These are phyloP conservation scores for Aspergillus sp. DNA, from an alignment of 2,329 filamentous ascomycete genomes.

Conservation along the genomic window DNA sequence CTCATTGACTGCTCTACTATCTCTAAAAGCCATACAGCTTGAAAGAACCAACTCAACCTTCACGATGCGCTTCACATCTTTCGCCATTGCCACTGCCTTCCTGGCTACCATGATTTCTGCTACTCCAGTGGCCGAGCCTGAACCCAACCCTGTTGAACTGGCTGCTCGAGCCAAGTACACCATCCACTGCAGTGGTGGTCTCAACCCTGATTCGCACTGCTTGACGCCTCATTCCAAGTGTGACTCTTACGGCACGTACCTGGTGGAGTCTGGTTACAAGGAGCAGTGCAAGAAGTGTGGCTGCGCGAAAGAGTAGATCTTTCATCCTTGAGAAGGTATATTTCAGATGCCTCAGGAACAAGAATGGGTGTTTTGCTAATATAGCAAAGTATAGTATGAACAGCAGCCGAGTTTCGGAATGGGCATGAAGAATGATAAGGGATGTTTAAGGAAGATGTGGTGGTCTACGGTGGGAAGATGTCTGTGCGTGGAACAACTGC, in stretches of 20 bases:
- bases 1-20: too few relatives aligned
- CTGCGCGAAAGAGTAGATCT: not conserved
- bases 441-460: too few relatives aligned
- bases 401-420: too few relatives aligned
- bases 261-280: not conserved
- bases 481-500: too few relatives aligned
- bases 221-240: not conserved
- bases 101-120: not conserved
- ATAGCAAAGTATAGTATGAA: too few relatives aligned
- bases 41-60: too few relatives aligned
- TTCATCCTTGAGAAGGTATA: too few relatives aligned
- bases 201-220: not conserved
- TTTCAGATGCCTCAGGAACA: too few relatives aligned
- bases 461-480: too few relatives aligned
- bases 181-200: not conserved
- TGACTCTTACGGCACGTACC: not conserved
- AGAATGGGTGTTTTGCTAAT: too few relatives aligned
- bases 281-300: not conserved
- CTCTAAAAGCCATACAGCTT: too few relatives aligned
- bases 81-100: not conserved
- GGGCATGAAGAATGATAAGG: too few relatives aligned
- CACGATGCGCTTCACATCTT: not conserved
- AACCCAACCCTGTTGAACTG: not conserved
- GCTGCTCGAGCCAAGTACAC: not conserved
- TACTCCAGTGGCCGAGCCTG: not conserved